These are phyloP conservation scores for Rubia tinctorum DNA, from an alignment of 305 asterid species.

Conservation along the genomic window DNA sequence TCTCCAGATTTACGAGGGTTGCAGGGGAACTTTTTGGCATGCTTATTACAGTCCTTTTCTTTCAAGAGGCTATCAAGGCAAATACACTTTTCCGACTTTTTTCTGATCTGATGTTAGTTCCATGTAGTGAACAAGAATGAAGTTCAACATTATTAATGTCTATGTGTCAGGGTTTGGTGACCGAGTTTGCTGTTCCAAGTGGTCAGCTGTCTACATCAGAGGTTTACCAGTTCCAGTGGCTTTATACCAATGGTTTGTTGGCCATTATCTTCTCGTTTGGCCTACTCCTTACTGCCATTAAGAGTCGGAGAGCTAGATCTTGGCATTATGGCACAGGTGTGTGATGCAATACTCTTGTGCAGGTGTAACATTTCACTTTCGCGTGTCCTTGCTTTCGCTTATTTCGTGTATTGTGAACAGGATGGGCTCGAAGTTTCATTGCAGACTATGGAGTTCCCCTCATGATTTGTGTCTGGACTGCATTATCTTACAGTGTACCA, in stretches of 20 bases:
- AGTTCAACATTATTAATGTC: constrained; percentile 14
- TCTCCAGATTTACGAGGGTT: constrained; percentile 78
- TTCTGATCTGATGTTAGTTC: neutral
- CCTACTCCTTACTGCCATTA: constrained; percentile 57
- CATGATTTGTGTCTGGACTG: constrained; percentile 74
- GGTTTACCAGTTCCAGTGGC: constrained; percentile 73
- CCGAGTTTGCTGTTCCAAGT: constrained; percentile 61
- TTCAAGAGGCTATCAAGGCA: constrained; percentile 90
- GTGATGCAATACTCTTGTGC: constrained; percentile 5
- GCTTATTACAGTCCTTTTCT: constrained; percentile 81
- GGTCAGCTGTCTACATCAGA: constrained; percentile 52
- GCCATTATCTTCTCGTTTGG: constrained; percentile 72
- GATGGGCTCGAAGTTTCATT: constrained; percentile 61
- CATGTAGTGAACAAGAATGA: neutral
- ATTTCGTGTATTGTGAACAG: constrained; percentile 29
- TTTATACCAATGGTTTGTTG: constrained; percentile 75
- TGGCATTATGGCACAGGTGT: constrained; percentile 87
- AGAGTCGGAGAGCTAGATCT: constrained; percentile 77
- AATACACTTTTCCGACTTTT: neutral
- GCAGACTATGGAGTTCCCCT: constrained; percentile 93
- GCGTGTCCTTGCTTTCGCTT: constrained; percentile 3
- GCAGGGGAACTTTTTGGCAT: constrained; percentile 96
- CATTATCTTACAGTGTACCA: constrained; percentile 61
- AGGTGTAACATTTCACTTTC: neutral
- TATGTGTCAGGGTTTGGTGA: constrained; percentile 63